These are phyloP conservation scores for Dendrobium catenatum DNA, from an alignment of 106 monocot species.

Conservation along the genomic window DNA sequence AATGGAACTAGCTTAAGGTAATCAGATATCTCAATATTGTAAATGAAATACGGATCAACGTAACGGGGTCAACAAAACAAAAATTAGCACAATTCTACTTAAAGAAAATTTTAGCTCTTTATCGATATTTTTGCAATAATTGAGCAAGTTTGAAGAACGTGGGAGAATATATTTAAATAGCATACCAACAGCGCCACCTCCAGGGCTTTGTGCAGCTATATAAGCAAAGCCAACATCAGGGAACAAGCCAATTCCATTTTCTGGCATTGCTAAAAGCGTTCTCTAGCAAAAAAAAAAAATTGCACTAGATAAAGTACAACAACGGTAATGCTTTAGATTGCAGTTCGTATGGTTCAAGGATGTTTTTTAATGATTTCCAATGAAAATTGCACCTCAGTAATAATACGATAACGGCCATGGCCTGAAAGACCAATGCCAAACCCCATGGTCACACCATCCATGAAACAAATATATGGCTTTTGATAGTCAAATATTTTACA, in stretches of 20 bases:
- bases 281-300: slow-evolving; percentile 32
- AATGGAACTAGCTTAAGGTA: not conserved
- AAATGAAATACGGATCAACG: not conserved
- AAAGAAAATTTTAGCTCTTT: not conserved
- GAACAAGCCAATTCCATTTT: slow-evolving; percentile 99
- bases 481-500: slow-evolving; percentile 78
- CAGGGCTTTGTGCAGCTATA: slow-evolving; percentile 77
- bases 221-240: slow-evolving; percentile 98
- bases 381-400: slow-evolving; percentile 70
- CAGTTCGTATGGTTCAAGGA: not conserved
- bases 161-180: not conserved
- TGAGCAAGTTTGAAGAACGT: not conserved
- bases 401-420: slow-evolving; percentile 84
- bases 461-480: slow-evolving; percentile 87
- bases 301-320: not conserved
- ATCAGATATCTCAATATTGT: not conserved
- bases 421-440: slow-evolving; percentile 98
- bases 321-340: not conserved
- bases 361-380: not conserved
- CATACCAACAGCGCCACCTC: slow-evolving; percentile 86
- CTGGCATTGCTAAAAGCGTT: slow-evolving; percentile 96
- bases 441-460: slow-evolving; percentile 99
- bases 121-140: not conserved
- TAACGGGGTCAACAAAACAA: not conserved
- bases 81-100: not conserved